Evolutionary conservation across 1,284 basidiomycete genomes (phyloP), one percentile per base, ranked within the genome.

Genomic region (Sporisorium scitamineum): DNA sequence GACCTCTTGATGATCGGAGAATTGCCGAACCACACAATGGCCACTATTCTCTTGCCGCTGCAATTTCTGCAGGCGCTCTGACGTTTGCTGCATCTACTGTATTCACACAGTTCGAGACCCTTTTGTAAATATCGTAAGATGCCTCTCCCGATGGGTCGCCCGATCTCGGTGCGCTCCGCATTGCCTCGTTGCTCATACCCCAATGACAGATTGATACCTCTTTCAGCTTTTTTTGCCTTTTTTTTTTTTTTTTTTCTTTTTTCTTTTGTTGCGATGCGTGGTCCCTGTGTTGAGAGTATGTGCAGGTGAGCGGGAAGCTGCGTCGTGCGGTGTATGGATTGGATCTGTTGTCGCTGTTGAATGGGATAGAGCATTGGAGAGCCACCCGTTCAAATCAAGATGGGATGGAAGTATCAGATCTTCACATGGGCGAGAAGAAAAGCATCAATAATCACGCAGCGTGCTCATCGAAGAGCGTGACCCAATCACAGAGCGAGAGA

Each of bases 161-260:
- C 48, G 29, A 31, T 50, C n/a, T 42, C 39, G 18, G 14, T 8
- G n/a, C 10, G n/a, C 39, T 42, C 39, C 14, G 27, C 18, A 31
- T 31, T 50, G 29, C 27, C 3, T 8, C 31, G 6, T 48, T 50
- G 27, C 45, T 50, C 48, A 31, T 50, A 50, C 48, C 48, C 48
- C 10, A 50, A 31, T 32, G 11, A 31, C 27, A 31, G 29, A 31
- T 31, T 50, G 48, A 50, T 50, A 50, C 48, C 48, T 32, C 29
- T 31, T 48, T 48, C 27, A 7, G 27, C n/a, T 37, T 22, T 24
- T 16, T 5, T 3, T 42, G 14, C 20, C 27, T 29, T 39, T 16
- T 3, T 16, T 20, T 41, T 10, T 9, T 16, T 20, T 34, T 34
- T 32, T 22, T n/a, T 51, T 22, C n/a, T n/a, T 18, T 6, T 14